Evolutionary conservation across 169 alveolate species (phyloP).

Genomic region (Babesia caballi): DNA sequence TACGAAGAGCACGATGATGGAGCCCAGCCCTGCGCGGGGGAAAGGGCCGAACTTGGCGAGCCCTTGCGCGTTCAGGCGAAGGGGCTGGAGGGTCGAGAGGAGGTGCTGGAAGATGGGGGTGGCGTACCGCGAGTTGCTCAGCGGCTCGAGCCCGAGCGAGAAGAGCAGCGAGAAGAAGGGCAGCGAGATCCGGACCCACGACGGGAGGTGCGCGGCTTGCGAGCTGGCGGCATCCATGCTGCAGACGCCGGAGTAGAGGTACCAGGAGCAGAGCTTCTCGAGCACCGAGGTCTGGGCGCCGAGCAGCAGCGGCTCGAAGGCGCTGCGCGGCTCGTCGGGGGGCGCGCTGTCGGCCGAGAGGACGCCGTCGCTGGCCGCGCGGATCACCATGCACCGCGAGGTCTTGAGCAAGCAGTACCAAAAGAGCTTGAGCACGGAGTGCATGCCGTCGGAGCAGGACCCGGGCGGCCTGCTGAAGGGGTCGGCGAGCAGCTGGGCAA

Average conservation of each 20-base stretch:
- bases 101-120: slow-evolving; percentile 41
- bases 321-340: neutral
- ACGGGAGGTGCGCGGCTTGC: neutral
- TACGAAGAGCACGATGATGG: slow-evolving; percentile 24
- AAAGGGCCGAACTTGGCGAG: slow-evolving; percentile 2
- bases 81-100: slow-evolving; percentile 41
- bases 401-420: slow-evolving; percentile 37
- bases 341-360: neutral
- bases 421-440: neutral
- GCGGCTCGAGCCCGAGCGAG: slow-evolving; percentile 57
- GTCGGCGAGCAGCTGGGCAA: slow-evolving; percentile 8
- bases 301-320: neutral
- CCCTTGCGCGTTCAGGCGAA: slow-evolving; percentile 6
- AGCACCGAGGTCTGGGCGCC: slow-evolving; percentile 11
- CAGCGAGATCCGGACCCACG: slow-evolving; percentile 55
- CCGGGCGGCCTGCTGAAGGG: neutral
- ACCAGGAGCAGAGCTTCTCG: slow-evolving; percentile 60
- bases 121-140: slow-evolving; percentile 50
- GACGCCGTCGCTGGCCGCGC: slow-evolving; percentile 2
- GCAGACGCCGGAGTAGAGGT: slow-evolving; percentile 43
- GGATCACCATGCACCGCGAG: slow-evolving; percentile 31
- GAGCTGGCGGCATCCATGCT: slow-evolving; percentile 23
- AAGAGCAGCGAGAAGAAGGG: slow-evolving; percentile 49
- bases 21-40: neutral
- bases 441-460: slow-evolving; percentile 6